Conservation (phyloP, 2,329 filamentous ascomycete species). For the Ceratocystis colombiana region DNA sequence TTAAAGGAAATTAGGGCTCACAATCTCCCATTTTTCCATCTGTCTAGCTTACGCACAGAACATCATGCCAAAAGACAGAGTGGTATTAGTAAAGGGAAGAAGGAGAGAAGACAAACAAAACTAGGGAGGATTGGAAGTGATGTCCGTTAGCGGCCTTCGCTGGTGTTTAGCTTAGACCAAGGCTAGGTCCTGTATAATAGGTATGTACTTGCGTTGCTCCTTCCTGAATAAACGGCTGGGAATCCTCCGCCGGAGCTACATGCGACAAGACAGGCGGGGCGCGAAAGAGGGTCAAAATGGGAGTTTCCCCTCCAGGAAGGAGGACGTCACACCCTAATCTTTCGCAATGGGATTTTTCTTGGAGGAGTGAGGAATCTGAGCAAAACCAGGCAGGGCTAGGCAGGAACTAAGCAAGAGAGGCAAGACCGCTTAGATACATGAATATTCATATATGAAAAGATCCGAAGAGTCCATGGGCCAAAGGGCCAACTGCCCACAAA, state of each 20-base stretch:
- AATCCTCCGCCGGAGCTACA: constrained; percentile 11
- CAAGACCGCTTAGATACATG: constrained; percentile 13
- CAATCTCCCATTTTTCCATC: background rate
- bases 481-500: constrained; percentile 7
- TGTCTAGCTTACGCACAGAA: background rate
- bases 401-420: background rate
- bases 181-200: background rate
- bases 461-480: background rate
- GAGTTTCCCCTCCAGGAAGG: constrained; percentile 9
- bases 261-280: background rate
- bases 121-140: background rate
- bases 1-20: background rate
- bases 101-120: background rate
- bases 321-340: constrained; percentile 9
- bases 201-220: background rate
- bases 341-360: no score
- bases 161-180: background rate
- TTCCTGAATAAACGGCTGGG: constrained; percentile 10
- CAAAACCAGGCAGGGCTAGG: background rate
- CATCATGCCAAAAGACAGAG: background rate
- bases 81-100: constrained; percentile 1
- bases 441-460: constrained; percentile 13
- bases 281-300: background rate
- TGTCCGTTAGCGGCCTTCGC: constrained; percentile 12
- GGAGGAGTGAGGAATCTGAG: background rate